Conservation (phyloP, 192 early-diverging fungal species). For the Borealophlyctis nickersoniae region DNA sequence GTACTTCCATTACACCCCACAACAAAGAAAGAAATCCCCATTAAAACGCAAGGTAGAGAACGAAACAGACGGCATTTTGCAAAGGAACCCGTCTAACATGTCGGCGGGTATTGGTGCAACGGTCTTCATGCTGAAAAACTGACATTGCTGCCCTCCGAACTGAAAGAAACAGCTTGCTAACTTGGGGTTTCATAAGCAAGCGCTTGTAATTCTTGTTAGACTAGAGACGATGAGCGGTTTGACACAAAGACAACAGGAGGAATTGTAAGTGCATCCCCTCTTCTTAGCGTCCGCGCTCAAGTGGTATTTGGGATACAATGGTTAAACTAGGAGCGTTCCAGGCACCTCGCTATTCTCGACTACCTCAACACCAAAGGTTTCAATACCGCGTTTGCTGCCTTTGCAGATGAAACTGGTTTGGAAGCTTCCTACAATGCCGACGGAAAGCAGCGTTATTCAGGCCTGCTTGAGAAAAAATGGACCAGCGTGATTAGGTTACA, state of each 20-base stretch:
- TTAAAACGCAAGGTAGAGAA: too few species aligned
- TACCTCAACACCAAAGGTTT: conserved; percentile 79
- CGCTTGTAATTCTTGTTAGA: too few species aligned
- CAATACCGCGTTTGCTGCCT: conserved; percentile 59
- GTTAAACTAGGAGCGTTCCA: not conserved
- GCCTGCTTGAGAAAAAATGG: conserved; percentile 90
- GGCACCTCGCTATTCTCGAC: conserved; percentile 78
- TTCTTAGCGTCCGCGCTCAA: conserved; percentile 13
- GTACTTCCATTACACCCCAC: too few species aligned
- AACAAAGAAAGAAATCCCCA: too few species aligned
- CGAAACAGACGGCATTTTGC: too few species aligned
- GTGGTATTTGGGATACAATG: not conserved
- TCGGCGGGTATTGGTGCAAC: too few species aligned
- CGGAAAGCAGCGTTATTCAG: conserved; percentile 74
- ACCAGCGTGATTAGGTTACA: conserved; percentile 90
- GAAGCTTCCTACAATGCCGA: conserved; percentile 62
- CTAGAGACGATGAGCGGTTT: conserved; percentile 18
- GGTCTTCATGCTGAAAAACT: too few species aligned
- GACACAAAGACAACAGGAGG: conserved; percentile 32
- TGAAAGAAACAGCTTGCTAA: too few species aligned
- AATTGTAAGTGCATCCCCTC: conserved; percentile 30
- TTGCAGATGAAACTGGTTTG: conserved; percentile 71
- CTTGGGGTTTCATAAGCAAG: too few species aligned
- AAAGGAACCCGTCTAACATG: too few species aligned
- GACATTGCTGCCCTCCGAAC: too few species aligned